Evolutionary conservation across 129 eudicot species (phyloP).

Genomic region (Flaveria robusta): DNA sequence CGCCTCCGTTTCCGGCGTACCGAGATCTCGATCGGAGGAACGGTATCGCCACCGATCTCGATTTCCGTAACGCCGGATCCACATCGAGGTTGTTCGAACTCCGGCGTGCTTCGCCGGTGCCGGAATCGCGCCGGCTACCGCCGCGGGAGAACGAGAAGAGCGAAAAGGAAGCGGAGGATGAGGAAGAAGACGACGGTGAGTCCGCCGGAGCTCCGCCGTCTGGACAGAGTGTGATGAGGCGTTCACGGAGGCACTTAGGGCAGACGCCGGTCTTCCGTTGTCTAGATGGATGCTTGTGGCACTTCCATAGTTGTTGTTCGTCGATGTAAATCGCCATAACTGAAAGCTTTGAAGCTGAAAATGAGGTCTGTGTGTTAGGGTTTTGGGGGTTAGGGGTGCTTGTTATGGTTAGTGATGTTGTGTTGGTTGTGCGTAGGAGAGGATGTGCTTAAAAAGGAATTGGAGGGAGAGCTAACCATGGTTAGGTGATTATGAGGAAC

Average conservation of each 20-base stretch:
- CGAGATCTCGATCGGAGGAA: conserved; percentile 53
- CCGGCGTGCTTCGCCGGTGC: conserved; percentile 28
- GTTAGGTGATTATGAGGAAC: background rate
- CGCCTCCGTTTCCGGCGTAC: conserved; percentile 9
- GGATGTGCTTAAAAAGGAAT: conserved; percentile 35
- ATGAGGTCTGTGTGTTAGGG: conserved; percentile 1
- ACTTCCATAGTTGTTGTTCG: conserved; percentile 75
- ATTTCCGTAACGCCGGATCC: conserved; percentile 65
- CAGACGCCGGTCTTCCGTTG: conserved; percentile 71
- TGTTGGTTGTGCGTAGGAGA: conserved; percentile 7
- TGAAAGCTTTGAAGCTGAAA: background rate
- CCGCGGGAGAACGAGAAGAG: conserved; percentile 37
- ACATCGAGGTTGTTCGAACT: conserved; percentile 31
- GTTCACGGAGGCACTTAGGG: conserved; percentile 77
- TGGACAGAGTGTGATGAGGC: conserved; percentile 71
- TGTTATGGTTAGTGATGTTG: background rate
- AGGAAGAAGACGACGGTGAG: conserved; percentile 43
- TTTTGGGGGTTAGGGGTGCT: background rate
- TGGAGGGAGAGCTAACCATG: conserved; percentile 40
- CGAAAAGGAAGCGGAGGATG: conserved; percentile 42
- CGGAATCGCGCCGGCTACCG: conserved; percentile 38
- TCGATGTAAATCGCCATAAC: conserved; percentile 54
- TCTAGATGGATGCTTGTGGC: conserved; percentile 74
- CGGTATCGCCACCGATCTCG: conserved; percentile 65
- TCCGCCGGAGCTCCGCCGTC: conserved; percentile 46